These are phyloP conservation scores for Aspergillus kassunensis DNA, from an alignment of 495 filamentous ascomycete genomes.

Conservation along the genomic window DNA sequence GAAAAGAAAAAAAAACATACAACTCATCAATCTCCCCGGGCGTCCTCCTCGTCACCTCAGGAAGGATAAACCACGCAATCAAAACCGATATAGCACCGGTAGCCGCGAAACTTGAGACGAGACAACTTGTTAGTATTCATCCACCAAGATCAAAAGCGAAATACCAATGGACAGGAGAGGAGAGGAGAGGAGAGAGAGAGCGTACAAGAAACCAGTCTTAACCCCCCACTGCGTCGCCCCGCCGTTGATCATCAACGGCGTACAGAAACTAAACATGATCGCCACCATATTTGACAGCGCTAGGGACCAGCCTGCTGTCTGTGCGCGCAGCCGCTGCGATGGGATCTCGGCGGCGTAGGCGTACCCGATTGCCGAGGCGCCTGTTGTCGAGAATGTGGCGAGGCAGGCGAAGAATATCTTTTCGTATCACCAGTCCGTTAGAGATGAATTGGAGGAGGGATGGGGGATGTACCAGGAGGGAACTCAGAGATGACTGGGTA, in stretches of 20 bases:
- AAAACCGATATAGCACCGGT: conserved; percentile 26
- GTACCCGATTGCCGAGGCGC: conserved; percentile 40
- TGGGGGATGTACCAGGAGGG: conserved; percentile 4
- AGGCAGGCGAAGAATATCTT: conserved; percentile 35
- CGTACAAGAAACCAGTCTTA: conserved; percentile 41
- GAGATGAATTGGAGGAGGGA: background rate
- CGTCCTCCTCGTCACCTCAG: conserved; percentile 32
- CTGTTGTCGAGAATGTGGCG: conserved; percentile 37
- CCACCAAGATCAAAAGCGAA: background rate
- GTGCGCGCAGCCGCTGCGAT: conserved; percentile 36
- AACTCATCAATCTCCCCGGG: conserved; percentile 39
- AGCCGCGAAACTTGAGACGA: conserved; percentile 28
- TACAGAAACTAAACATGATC: conserved; percentile 44
- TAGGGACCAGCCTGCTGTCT: conserved; percentile 35
- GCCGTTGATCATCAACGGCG: conserved; percentile 39
- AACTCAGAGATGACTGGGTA: conserved; percentile 21
- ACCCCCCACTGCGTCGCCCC: conserved; percentile 32
- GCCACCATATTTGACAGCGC: conserved; percentile 34
- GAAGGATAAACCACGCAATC: conserved; percentile 40
- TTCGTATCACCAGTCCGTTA: background rate
- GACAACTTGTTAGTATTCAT: background rate
- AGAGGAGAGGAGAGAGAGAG: background rate
- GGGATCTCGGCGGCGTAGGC: conserved; percentile 40
- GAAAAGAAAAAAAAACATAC: conserved; percentile 17
- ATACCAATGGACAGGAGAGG: too few relatives aligned